These are phyloP conservation scores for Chamaecyparis obtusa DNA, from an alignment of 75 land plant species.

Conservation along the genomic window DNA sequence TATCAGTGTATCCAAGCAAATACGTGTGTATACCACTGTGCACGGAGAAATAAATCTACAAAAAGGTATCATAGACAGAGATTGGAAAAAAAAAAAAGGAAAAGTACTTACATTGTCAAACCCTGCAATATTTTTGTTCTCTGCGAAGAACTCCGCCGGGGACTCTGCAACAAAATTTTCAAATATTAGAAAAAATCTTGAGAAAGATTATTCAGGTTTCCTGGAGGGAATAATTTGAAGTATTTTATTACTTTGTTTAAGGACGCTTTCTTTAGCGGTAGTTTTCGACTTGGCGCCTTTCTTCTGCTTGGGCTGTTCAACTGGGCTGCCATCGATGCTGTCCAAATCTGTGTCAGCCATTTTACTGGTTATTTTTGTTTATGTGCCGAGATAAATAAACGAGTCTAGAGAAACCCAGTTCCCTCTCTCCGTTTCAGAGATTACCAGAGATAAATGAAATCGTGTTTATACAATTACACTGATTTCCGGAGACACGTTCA, in stretches of 20 bases:
- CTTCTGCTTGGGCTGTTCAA: slow-evolving; percentile 34
- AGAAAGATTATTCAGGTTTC: not conserved
- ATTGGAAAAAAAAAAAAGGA: not conserved
- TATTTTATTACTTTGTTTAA: slow-evolving; percentile 48
- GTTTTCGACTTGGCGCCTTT: slow-evolving; percentile 12
- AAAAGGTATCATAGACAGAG: not conserved
- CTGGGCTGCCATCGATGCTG: slow-evolving; percentile 19
- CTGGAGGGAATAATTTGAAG: not conserved
- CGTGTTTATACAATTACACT: no score
- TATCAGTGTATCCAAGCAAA: not conserved
- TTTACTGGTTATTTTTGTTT: not conserved
- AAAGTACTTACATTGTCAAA: slow-evolving; percentile 82
- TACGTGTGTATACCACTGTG: not conserved
- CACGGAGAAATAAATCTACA: not conserved
- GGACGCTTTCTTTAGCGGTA: slow-evolving; percentile 34
- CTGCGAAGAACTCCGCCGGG: slow-evolving; percentile 97
- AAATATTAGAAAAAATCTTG: not conserved
- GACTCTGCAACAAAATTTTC: slow-evolving; percentile 66
- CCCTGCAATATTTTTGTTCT: slow-evolving; percentile 97
- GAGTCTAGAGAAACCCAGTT: no score
- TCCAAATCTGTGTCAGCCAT: slow-evolving; percentile 20
- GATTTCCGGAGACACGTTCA: no score
- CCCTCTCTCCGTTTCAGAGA: no score
- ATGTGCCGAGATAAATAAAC: no score
- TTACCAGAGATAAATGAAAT: no score